Evolutionary conservation across 2,329 filamentous ascomycete genomes (phyloP).

Genomic region (Aspergillus sclerotialis): DNA sequence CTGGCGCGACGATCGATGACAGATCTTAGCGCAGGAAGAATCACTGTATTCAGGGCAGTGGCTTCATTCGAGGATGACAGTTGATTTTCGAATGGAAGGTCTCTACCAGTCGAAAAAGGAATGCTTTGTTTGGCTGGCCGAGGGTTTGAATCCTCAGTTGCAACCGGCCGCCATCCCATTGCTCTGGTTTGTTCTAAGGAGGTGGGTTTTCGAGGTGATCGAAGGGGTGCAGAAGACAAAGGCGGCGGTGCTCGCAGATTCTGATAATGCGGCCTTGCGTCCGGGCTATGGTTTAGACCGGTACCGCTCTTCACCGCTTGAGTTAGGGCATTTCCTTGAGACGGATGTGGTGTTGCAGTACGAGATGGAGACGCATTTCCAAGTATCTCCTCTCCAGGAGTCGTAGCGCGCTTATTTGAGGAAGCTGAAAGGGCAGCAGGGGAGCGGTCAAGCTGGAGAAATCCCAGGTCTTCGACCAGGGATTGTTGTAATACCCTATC

Average conservation of each 20-base stretch:
- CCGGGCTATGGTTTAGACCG: slow-evolving; percentile 7
- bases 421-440: slow-evolving; percentile 12
- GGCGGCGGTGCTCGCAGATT: slow-evolving; percentile 8
- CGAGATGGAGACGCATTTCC: slow-evolving; percentile 23
- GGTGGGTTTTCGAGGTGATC: background rate
- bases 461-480: slow-evolving; percentile 34
- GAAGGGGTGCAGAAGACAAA: slow-evolving; percentile 24
- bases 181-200: background rate
- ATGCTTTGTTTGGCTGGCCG: background rate
- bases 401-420: slow-evolving; percentile 4
- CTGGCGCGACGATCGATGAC: slow-evolving; percentile 72
- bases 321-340: slow-evolving; percentile 18
- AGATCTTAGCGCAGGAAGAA: slow-evolving; percentile 86
- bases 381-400: slow-evolving; percentile 8
- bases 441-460: slow-evolving; percentile 29
- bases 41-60: slow-evolving; percentile 82
- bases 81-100: slow-evolving; percentile 9
- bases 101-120: slow-evolving; percentile 2
- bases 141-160: background rate
- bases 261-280: slow-evolving; percentile 6
- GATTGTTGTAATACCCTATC: slow-evolving; percentile 36
- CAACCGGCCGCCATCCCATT: background rate
- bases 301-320: slow-evolving; percentile 13
- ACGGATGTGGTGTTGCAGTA: slow-evolving; percentile 27
- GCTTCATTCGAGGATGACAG: slow-evolving; percentile 51